Evolutionary conservation across 106 monocot species (phyloP).

Genomic region (Ottelia alismoides): DNA sequence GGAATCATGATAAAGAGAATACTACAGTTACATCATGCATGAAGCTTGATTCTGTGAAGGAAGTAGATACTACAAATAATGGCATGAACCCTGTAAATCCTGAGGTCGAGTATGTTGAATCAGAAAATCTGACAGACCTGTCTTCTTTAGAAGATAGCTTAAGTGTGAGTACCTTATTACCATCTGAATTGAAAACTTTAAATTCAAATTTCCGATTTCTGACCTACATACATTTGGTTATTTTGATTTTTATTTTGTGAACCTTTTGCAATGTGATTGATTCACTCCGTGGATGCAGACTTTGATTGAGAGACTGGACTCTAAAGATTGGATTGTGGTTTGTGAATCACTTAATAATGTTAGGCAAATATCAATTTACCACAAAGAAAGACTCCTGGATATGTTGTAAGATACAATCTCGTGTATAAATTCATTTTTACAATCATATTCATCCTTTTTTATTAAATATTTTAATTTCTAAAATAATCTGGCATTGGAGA

Average conservation of each 20-base stretch:
- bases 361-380: conserved; percentile 71
- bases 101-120: conserved; percentile 89
- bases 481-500: too few species aligned
- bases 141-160: conserved; percentile 46
- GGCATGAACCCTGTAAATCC: conserved; percentile 23
- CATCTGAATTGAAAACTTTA: conserved; percentile 7
- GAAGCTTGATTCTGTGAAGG: conserved; percentile 9
- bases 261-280: background rate
- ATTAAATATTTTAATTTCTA: too few species aligned
- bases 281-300: conserved; percentile 28
- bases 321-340: conserved; percentile 76
- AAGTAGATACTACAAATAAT: conserved; percentile 18
- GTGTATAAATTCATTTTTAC: too few species aligned
- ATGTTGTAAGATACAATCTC: conserved; percentile 70
- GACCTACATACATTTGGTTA: too few species aligned
- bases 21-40: conserved; percentile 14
- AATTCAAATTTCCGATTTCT: too few species aligned
- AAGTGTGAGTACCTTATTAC: too few species aligned
- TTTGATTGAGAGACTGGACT: conserved; percentile 58
- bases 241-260: conserved; percentile 1
- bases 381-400: conserved; percentile 66
- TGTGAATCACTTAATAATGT: conserved; percentile 98
- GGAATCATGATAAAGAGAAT: conserved; percentile 22
- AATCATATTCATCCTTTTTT: too few species aligned
- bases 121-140: conserved; percentile 72